Evolutionary conservation across 495 filamentous ascomycete genomes (phyloP).

Genomic region (Aspergillus haitiensis): DNA sequence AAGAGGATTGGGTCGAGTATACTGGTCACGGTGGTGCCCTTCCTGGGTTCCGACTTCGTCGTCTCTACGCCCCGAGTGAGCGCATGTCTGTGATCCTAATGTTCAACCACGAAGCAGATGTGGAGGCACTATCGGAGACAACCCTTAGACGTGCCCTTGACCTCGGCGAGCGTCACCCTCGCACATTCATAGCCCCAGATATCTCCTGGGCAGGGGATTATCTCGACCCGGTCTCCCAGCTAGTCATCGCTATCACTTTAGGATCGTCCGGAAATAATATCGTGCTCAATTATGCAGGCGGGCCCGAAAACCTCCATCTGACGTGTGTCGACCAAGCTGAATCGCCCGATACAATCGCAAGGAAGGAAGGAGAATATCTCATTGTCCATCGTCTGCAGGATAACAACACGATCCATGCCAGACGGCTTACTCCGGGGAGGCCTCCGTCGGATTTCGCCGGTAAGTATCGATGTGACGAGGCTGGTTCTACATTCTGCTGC

Average conservation of each 20-base stretch:
- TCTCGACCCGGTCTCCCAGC: conserved; percentile 31
- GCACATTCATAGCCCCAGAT: neutral
- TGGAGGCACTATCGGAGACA: conserved; percentile 16
- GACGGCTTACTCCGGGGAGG: conserved; percentile 22
- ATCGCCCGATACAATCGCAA: conserved; percentile 17
- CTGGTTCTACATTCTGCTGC: conserved; percentile 36
- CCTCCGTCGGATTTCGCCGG: conserved; percentile 20
- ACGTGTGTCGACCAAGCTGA: conserved; percentile 11
- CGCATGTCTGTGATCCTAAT: conserved; percentile 33
- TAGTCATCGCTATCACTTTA: conserved; percentile 24
- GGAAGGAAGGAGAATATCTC: conserved; percentile 24
- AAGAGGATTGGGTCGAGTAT: neutral
- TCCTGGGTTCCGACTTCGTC: conserved; percentile 35
- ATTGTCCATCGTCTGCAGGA: conserved; percentile 27
- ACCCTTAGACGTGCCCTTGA: conserved; percentile 23
- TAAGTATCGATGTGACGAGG: conserved; percentile 29
- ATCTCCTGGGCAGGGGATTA: conserved; percentile 29
- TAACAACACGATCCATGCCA: conserved; percentile 29
- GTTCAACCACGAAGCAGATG: conserved; percentile 33
- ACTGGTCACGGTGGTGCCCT: conserved; percentile 36
- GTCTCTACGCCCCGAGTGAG: conserved; percentile 29
- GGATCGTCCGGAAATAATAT: conserved; percentile 22
- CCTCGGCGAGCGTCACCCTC: conserved; percentile 9
- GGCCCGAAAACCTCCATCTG: conserved; percentile 1
- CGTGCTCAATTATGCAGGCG: conserved; percentile 21